Evolutionary conservation across 352 stramenopile species (phyloP), one percentile per base, ranked within the genome.

Genomic region (Phytophthora syringae): DNA sequence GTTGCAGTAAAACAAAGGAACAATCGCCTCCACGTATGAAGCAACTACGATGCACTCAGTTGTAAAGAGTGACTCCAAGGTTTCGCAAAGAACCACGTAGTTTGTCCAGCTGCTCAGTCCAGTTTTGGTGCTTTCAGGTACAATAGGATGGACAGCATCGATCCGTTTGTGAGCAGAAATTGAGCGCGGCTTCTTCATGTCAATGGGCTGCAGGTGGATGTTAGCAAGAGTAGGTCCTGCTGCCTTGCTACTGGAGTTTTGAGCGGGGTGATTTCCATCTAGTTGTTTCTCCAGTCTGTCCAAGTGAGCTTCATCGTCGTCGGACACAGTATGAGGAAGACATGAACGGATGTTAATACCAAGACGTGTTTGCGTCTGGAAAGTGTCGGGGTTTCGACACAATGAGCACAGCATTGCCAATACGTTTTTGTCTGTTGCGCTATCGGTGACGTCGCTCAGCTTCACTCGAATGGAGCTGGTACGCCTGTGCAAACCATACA

Each of bases 11-110:
- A 78, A 59, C 11, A 72, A 12, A 0, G 73, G 65, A 52, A 81
- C 64, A 44, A 81, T 43, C 7, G 60, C 60, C 36, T 81, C 69
- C 32, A 69, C 45, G 40, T 74, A 81, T 50, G 74, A 63, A 5
- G 66, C 47, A 2, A 81, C 52, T 2, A 70, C 47, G 21, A 72
- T 54, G 48, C 68, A 78, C 49, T 81, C 69, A 18, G 22, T 57
- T 5, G 64, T 61, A 42, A 69, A 79, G 1, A 64, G 18, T 1
- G 54, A 12, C 42, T 69, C 40, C 5, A 64, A 30, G 1, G 56
- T 44, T 44, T 64, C 47, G 11, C 39, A 24, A 25, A 64, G 36
- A 15, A 52, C 25, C 5, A 21, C 16, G 11, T 15, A 43, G 18
- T 43, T 22, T 21, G 16, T 11, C 21, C 6, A 16, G 21, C 36